These are phyloP conservation scores for Soucietia sequanensis DNA, from an alignment of 805 yeast genomes.

Conservation along the genomic window DNA sequence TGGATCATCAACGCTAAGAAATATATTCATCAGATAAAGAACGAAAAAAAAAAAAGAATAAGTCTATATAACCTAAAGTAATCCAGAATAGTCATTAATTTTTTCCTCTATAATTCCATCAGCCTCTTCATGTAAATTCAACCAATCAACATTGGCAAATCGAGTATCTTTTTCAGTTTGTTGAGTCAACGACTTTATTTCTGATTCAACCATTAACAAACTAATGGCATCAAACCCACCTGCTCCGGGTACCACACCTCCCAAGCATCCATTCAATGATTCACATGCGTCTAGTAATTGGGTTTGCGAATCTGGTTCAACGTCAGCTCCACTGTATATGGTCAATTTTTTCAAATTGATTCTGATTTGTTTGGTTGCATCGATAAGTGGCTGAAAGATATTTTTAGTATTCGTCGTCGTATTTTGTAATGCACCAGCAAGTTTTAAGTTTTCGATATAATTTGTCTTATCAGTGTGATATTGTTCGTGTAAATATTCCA, in stretches of 20 bases:
- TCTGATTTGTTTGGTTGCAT: slow-evolving; percentile 53
- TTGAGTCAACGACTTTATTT: slow-evolving; percentile 28
- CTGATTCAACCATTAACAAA: slow-evolving; percentile 54
- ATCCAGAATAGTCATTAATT: slow-evolving; percentile 28
- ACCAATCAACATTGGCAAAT: slow-evolving; percentile 60
- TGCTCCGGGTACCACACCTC: slow-evolving; percentile 99
- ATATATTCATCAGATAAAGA: neutral
- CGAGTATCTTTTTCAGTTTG: slow-evolving; percentile 17
- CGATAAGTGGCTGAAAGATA: slow-evolving; percentile 30
- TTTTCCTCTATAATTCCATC: slow-evolving; percentile 55
- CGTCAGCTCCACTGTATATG: slow-evolving; percentile 67
- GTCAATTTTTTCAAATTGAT: slow-evolving; percentile 60
- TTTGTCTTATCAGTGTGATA: slow-evolving; percentile 23
- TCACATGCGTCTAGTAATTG: slow-evolving; percentile 52
- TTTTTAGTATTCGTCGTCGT: slow-evolving; percentile 6
- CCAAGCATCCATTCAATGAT: slow-evolving; percentile 68
- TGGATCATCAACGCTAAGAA: no score
- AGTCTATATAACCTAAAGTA: slow-evolving; percentile 3
- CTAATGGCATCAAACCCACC: slow-evolving; percentile 96
- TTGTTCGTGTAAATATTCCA: slow-evolving; percentile 40
- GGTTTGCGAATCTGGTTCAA: slow-evolving; percentile 84
- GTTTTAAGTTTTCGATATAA: slow-evolving; percentile 29
- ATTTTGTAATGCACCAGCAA: slow-evolving; percentile 5
- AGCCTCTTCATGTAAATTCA: slow-evolving; percentile 61
- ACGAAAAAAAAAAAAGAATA: neutral